These are phyloP conservation scores for Mortierella sp. DNA, from an alignment of 371 early-diverging fungal species.

Conservation along the genomic window DNA sequence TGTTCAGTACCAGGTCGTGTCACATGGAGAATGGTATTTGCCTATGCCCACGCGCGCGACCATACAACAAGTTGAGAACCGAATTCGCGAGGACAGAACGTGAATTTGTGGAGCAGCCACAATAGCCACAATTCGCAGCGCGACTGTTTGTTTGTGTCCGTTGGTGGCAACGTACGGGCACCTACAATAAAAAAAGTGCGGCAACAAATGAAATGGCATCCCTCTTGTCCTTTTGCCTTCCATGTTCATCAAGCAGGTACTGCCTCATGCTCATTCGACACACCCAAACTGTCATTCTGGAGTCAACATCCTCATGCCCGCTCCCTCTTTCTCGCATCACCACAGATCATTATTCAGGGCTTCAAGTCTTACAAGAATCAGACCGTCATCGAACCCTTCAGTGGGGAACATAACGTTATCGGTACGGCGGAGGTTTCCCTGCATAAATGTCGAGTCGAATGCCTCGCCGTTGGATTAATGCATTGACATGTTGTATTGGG, in stretches of 20 bases:
- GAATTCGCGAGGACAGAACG: slow-evolving; percentile 1
- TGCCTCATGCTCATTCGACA: background rate
- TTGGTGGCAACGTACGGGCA: background rate
- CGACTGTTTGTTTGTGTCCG: slow-evolving; percentile 12
- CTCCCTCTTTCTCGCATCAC: background rate
- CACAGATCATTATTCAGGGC: slow-evolving; percentile 93
- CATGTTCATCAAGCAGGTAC: slow-evolving; percentile 57
- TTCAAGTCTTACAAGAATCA: slow-evolving; percentile 99
- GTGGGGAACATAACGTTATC: slow-evolving; percentile 93
- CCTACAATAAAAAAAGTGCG: slow-evolving; percentile 13
- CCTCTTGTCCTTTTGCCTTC: slow-evolving; percentile 4
- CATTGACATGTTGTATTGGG: background rate
- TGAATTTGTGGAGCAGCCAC: background rate
- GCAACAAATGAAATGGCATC: slow-evolving; percentile 15
- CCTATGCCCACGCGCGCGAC: slow-evolving; percentile 48
- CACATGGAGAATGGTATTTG: slow-evolving; percentile 41
- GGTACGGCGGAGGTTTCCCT: slow-evolving; percentile 63
- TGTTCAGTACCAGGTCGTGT: slow-evolving; percentile 26
- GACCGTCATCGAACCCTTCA: slow-evolving; percentile 91
- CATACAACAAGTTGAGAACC: slow-evolving; percentile 20
- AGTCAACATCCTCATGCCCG: no score
- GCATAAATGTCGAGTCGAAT: background rate
- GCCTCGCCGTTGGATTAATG: background rate
- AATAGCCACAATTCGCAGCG: no score
- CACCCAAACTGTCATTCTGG: no score